Evolutionary conservation across 176 grass and related monocot species (phyloP).

Genomic region (Areca catechu): DNA sequence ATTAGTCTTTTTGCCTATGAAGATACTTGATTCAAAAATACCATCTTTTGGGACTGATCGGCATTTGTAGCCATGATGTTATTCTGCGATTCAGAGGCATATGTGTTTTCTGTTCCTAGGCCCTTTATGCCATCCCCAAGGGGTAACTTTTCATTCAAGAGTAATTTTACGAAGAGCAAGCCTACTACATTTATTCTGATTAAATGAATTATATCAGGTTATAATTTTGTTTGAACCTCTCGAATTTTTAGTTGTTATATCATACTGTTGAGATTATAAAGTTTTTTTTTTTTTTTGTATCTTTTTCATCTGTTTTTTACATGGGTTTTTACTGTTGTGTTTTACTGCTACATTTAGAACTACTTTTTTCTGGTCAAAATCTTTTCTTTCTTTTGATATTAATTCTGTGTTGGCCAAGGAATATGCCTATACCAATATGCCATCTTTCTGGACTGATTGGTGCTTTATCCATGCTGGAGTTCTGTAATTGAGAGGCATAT

Average conservation of each 20-base stretch:
- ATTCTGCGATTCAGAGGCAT: conserved; percentile 14
- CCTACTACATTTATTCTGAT: too few species aligned
- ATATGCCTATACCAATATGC: neutral
- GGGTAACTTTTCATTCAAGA: too few species aligned
- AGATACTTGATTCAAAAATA: conserved; percentile 2
- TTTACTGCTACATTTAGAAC: too few species aligned
- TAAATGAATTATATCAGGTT: too few species aligned
- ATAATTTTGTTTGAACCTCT: too few species aligned
- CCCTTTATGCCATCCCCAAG: neutral
- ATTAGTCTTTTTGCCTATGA: neutral
- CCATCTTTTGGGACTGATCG: conserved; percentile 18
- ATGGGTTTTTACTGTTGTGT: too few species aligned
- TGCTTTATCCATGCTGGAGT: neutral
- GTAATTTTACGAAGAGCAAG: too few species aligned
- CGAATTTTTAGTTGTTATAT: too few species aligned
- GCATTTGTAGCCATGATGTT: conserved; percentile 11
- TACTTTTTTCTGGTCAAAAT: too few species aligned
- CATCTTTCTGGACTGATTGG: conserved; percentile 13
- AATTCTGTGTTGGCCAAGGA: neutral
- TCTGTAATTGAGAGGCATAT: neutral
- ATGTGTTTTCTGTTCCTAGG: neutral
- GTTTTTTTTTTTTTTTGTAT: too few species aligned
- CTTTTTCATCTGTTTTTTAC: too few species aligned
- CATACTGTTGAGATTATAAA: too few species aligned
- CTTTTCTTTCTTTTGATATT: neutral